Conservation (phyloP, 352 stramenopile species). For the Phytophthora ohioensis region DNA sequence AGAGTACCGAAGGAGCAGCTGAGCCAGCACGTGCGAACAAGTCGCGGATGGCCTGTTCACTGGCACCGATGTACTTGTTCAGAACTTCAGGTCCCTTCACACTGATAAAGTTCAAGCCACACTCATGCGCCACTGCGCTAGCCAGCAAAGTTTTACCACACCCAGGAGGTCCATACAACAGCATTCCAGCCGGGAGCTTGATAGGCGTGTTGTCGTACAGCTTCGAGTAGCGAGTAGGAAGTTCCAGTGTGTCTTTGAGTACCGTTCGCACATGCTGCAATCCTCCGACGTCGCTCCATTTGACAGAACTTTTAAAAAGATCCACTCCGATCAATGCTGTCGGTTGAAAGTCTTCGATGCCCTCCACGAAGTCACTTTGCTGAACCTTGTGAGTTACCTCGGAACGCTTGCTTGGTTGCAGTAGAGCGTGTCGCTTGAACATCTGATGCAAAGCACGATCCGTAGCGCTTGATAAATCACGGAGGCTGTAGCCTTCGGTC, state of each 20-base stretch:
- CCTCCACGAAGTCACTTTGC: constrained; percentile 79
- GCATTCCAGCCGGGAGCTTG: constrained; percentile 85
- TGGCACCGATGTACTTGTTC: constrained; percentile 93
- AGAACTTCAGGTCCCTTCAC: constrained; percentile 92
- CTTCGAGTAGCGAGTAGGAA: constrained; percentile 81
- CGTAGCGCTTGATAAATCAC: constrained; percentile 74
- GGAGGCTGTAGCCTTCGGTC: constrained; percentile 86
- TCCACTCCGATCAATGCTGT: constrained; percentile 83
- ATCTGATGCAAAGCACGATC: constrained; percentile 76
- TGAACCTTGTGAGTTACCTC: constrained; percentile 41
- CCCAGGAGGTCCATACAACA: constrained; percentile 92
- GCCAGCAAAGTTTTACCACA: constrained; percentile 92
- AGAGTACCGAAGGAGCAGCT: constrained; percentile 82
- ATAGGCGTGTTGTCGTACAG: constrained; percentile 86
- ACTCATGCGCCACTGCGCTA: constrained; percentile 89
- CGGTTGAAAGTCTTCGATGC: constrained; percentile 81
- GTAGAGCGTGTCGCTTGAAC: constrained; percentile 55
- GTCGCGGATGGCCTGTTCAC: constrained; percentile 90
- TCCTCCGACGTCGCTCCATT: constrained; percentile 90
- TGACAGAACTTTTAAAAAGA: constrained; percentile 87
- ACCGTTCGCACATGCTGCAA: constrained; percentile 81
- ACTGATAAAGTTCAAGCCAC: constrained; percentile 91
- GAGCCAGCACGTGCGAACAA: constrained; percentile 82
- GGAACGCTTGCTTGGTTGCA: constrained; percentile 11
- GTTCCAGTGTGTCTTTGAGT: constrained; percentile 91